phyloP scores from a whole-genome alignment of 495 filamentous ascomycete species.

The Letharia columbiana region DNA sequence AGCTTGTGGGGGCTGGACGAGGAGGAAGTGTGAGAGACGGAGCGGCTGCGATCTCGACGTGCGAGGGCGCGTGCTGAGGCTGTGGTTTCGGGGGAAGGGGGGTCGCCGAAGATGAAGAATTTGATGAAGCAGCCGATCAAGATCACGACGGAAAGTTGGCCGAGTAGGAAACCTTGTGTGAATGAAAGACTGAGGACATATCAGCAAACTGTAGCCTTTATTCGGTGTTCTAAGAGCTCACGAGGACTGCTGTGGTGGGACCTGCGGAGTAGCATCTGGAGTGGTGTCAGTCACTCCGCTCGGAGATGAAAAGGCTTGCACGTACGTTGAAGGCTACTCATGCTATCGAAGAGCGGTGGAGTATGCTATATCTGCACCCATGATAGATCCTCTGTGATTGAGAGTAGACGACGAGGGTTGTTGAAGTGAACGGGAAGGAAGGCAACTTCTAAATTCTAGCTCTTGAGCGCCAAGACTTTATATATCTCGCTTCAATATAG shows the following conservation, averaged over 20 bases:
- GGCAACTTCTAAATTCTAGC: neutral
- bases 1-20: constrained; percentile 21
- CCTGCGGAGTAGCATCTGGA: constrained; percentile 21
- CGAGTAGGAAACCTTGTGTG: constrained; percentile 85
- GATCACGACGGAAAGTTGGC: constrained; percentile 84
- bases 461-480: neutral
- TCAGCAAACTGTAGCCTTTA: neutral
- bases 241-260: constrained; percentile 35
- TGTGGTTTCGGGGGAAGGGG: constrained; percentile 69
- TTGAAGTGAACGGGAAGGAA: neutral
- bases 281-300: neutral
- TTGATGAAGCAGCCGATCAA: constrained; percentile 93
- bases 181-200: constrained; percentile 59
- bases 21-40: constrained; percentile 45
- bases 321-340: constrained; percentile 21
- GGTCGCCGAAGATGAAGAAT: constrained; percentile 98
- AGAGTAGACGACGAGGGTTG: neutral
- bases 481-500: neutral
- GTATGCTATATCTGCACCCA: neutral
- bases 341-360: constrained; percentile 13
- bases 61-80: constrained; percentile 59
- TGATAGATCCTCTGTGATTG: neutral
- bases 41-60: constrained; percentile 59
- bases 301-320: too few relatives aligned
- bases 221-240: constrained; percentile 28